A percentile compares a stretch with the other conserved stretches of the same genome.
phyloP scores from a whole-genome alignment of 257 asterid species.

The Gentiana dahurica region DNA sequence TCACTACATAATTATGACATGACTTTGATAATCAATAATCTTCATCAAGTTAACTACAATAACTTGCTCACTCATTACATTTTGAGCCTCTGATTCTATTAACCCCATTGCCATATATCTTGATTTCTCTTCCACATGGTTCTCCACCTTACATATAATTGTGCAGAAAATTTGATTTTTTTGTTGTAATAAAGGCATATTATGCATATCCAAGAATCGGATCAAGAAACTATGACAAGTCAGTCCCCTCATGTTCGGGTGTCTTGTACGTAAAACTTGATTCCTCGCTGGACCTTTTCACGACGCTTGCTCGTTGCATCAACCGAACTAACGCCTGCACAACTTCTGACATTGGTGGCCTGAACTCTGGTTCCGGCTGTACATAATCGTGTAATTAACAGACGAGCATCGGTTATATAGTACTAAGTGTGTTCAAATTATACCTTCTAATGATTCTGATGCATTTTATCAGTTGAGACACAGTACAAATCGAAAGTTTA shows the following conservation, averaged over 20 bases:
- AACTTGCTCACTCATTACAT: no score
- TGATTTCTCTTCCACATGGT: background rate
- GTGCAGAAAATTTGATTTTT: constrained; percentile 45
- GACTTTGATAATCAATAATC: no score
- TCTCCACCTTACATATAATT: constrained; percentile 26
- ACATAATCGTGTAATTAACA: background rate
- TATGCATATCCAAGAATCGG: background rate
- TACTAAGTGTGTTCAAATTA: no score
- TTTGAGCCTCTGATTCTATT: no score
- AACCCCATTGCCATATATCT: no score
- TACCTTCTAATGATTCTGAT: no score
- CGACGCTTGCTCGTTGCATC: constrained; percentile 80
- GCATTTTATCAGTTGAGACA: no score
- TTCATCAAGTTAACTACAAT: no score
- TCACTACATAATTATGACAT: no score
- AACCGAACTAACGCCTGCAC: constrained; percentile 88
- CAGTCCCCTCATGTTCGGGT: constrained; percentile 50
- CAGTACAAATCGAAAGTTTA: constrained; percentile 17
- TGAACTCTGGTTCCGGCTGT: constrained; percentile 97
- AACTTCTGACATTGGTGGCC: constrained; percentile 98
- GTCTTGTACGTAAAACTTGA: constrained; percentile 64
- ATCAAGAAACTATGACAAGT: constrained; percentile 28
- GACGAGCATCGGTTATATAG: background rate
- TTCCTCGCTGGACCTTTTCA: constrained; percentile 62
- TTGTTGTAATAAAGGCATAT: constrained; percentile 9